Percentiles rank a stretch among this genome's conserved stretches.
Conservation (phyloP, 2,329 filamentous ascomycete species). For the Xylariaceae sp. region DNA sequence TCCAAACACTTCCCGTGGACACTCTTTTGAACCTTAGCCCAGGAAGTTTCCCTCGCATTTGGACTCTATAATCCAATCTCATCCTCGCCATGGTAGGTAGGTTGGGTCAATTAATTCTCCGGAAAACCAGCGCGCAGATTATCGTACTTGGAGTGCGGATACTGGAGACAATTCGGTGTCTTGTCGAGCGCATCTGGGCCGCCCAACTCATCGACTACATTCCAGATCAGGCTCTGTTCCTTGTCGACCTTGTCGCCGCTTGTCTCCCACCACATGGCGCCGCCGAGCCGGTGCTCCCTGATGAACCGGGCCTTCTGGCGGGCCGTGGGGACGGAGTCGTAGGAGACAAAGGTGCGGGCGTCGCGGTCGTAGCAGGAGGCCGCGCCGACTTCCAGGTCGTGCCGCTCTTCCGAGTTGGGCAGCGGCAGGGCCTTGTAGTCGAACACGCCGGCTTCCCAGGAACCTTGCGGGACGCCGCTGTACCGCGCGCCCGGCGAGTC, state of each 20-base stretch:
- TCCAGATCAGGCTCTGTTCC: conserved; percentile 63
- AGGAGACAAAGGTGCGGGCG: conserved; percentile 66
- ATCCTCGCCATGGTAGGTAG: no score
- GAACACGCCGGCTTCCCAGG: conserved; percentile 79
- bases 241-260: conserved; percentile 65
- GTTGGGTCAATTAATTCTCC: conserved; percentile 36
- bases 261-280: conserved; percentile 98
- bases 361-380: conserved; percentile 70
- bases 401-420: conserved; percentile 55
- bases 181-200: conserved; percentile 45
- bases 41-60: no score
- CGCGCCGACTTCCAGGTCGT: conserved; percentile 60
- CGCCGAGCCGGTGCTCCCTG: conserved; percentile 61
- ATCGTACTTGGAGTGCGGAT: conserved; percentile 64
- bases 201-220: conserved; percentile 55
- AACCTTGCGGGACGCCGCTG: conserved; percentile 69
- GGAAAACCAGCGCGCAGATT: conserved; percentile 58
- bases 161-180: conserved; percentile 55
- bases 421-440: conserved; percentile 84
- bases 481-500: conserved; percentile 67
- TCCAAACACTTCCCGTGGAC: no score
- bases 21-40: no score
- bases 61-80: no score
- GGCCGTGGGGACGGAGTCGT: conserved; percentile 67
- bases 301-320: conserved; percentile 68